These are phyloP conservation scores for Lasiodiplodia hormozganensis DNA, from an alignment of 2,329 filamentous ascomycete species.

Conservation along the genomic window DNA sequence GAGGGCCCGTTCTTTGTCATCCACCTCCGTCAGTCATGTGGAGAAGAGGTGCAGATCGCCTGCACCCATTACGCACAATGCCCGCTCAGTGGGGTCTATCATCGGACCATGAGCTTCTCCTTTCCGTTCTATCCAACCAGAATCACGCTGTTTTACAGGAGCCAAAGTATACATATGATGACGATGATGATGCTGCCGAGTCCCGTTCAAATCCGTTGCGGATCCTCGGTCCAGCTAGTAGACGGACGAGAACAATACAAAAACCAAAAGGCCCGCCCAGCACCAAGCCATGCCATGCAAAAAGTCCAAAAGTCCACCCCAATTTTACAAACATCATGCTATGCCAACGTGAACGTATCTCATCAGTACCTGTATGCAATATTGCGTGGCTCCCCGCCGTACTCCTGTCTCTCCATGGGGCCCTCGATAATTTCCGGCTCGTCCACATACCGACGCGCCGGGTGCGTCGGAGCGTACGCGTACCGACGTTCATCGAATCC, in stretches of 20 bases:
- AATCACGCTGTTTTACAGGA: conserved; percentile 12
- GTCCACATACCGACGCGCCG: conserved; percentile 51
- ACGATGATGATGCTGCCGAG: not conserved
- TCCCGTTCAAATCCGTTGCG: not conserved
- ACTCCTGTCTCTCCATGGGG: conserved; percentile 37
- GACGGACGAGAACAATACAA: not conserved
- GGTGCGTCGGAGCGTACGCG: conserved; percentile 35
- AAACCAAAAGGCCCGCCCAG: not conserved
- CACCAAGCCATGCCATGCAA: conserved; percentile 18
- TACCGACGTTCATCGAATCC: conserved; percentile 42
- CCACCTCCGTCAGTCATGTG: conserved; percentile 19
- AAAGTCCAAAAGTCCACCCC: conserved; percentile 4
- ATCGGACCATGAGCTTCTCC: conserved; percentile 13
- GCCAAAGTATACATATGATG: conserved; percentile 2
- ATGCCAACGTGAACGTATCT: conserved; percentile 7
- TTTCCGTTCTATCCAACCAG: conserved; percentile 21
- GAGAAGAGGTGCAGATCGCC: conserved; percentile 21
- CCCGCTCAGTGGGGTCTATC: conserved; percentile 12
- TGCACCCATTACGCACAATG: conserved; percentile 21
- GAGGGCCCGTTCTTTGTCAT: conserved; percentile 20
- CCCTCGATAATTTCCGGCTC: conserved; percentile 37
- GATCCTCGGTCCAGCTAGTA: not conserved
- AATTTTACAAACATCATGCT: conserved; percentile 4
- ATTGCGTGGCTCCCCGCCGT: conserved; percentile 40
- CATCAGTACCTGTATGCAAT: conserved; percentile 46